These are phyloP conservation scores for Corrigiola litoralis DNA, from an alignment of 179 eudicot species.

Conservation along the genomic window DNA sequence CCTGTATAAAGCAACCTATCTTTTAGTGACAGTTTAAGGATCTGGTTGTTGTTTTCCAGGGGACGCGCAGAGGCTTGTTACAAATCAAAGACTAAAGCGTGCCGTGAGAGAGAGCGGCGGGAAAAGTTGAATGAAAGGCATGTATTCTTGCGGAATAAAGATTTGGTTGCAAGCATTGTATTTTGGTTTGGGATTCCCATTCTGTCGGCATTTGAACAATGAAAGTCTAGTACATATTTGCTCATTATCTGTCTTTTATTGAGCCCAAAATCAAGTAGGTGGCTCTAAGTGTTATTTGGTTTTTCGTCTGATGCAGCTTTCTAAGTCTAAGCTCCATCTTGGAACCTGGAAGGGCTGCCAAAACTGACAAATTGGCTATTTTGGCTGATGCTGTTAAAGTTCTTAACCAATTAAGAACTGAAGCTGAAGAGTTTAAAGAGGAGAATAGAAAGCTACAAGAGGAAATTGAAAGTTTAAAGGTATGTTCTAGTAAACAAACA, in stretches of 20 bases:
- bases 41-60: conserved; percentile 40
- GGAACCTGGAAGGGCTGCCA: conserved; percentile 78
- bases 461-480: conserved; percentile 85
- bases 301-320: conserved; percentile 48
- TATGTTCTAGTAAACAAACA: conserved; percentile 19
- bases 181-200: not conserved
- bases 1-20: not conserved
- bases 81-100: conserved; percentile 61
- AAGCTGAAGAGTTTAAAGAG: conserved; percentile 53
- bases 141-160: conserved; percentile 5
- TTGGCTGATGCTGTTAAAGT: conserved; percentile 69
- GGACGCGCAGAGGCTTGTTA: conserved; percentile 43
- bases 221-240: too few relatives aligned
- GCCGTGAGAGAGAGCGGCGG: conserved; percentile 82
- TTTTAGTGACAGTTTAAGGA: not conserved
- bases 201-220: not conserved
- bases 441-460: conserved; percentile 57
- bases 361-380: conserved; percentile 70
- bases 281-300: too few relatives aligned
- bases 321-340: conserved; percentile 55
- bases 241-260: too few relatives aligned
- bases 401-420: conserved; percentile 58
- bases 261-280: too few relatives aligned
- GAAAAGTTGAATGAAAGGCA: conserved; percentile 84
- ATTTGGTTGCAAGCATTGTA: not conserved